Percentiles rank a stretch among this genome's conserved stretches.
These are phyloP conservation scores for Yarrowia sp. DNA, from an alignment of 805 yeast species.

Conservation along the genomic window DNA sequence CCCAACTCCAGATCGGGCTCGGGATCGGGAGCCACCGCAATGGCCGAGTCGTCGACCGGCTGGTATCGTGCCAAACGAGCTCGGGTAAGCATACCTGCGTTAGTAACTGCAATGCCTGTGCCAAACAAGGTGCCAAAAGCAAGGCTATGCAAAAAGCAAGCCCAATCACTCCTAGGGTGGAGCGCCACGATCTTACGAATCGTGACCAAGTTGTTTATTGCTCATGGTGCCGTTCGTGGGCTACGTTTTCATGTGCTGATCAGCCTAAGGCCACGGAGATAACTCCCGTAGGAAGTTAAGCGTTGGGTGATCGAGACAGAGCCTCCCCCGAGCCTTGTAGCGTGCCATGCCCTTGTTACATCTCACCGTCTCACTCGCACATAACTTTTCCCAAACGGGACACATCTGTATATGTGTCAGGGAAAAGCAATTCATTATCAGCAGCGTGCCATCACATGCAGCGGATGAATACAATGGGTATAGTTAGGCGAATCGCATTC, in stretches of 20 bases:
- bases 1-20: constrained; percentile 20
- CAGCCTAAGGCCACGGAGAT: background rate
- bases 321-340: background rate
- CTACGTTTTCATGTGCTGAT: no score
- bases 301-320: background rate
- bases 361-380: background rate
- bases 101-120: background rate
- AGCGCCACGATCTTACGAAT: no score
- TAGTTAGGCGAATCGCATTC: background rate
- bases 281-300: background rate
- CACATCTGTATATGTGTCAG: background rate
- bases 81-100: constrained; percentile 34
- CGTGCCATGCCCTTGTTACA: background rate
- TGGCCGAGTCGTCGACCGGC: constrained; percentile 10
- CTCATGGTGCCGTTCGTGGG: no score
- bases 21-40: constrained; percentile 13
- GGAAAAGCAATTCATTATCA: background rate
- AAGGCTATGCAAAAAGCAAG: no score
- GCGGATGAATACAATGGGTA: background rate
- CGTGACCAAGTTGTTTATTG: no score
- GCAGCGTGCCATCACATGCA: no score
- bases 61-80: constrained; percentile 30
- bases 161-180: no score
- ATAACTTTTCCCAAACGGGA: background rate
- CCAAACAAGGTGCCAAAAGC: background rate